phyloP scores from a whole-genome alignment of 805 yeast species.

The Tetrapisispora namnaoensis region DNA sequence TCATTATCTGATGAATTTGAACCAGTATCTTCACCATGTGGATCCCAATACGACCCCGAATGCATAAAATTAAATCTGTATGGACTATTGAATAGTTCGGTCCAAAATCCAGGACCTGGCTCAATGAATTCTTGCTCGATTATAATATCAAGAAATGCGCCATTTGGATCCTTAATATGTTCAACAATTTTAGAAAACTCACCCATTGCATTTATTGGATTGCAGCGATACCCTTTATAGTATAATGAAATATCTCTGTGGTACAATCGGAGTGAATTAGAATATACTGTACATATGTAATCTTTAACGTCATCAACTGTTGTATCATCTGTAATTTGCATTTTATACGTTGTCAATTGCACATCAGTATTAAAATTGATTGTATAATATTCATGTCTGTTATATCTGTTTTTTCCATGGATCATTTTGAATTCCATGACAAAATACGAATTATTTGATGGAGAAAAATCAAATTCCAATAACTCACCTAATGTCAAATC shows the following conservation, averaged over 20 bases:
- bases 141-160: slow-evolving; percentile 16
- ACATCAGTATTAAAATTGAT: slow-evolving; percentile 20
- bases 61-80: slow-evolving; percentile 4
- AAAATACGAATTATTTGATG: slow-evolving; percentile 22
- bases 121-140: slow-evolving; percentile 23
- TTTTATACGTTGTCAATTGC: slow-evolving; percentile 12
- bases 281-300: slow-evolving; percentile 20
- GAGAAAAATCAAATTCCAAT: slow-evolving; percentile 26
- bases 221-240: slow-evolving; percentile 15
- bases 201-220: slow-evolving; percentile 12
- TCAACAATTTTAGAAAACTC: slow-evolving; percentile 14
- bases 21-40: neutral
- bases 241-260: slow-evolving; percentile 17
- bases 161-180: slow-evolving; percentile 13
- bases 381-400: slow-evolving; percentile 8
- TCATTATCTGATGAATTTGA: neutral
- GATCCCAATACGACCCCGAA: slow-evolving; percentile 2
- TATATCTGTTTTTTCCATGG: slow-evolving; percentile 4
- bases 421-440: slow-evolving; percentile 20
- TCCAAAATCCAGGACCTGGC: slow-evolving; percentile 26
- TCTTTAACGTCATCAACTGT: slow-evolving; percentile 21
- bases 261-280: slow-evolving; percentile 16
- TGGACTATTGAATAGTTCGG: slow-evolving; percentile 13
- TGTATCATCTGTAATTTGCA: slow-evolving; percentile 15
- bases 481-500: slow-evolving; percentile 20